These are phyloP conservation scores for Cucurbitaria berberidis DNA, from an alignment of 2,329 filamentous ascomycete species.

Conservation along the genomic window DNA sequence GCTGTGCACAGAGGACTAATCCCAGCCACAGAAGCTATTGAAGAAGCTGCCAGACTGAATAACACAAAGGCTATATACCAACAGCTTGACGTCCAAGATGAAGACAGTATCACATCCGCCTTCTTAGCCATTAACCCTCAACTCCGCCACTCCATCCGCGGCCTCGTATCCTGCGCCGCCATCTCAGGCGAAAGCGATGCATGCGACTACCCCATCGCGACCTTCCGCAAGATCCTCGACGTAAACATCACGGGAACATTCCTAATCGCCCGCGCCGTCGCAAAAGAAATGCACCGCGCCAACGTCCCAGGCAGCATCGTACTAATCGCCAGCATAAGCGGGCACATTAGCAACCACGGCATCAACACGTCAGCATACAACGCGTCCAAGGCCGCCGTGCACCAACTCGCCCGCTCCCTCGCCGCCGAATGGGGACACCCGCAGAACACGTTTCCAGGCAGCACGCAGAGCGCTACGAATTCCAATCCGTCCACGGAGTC, in stretches of 20 bases:
- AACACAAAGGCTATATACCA: constrained; percentile 23
- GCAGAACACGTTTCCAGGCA: no score
- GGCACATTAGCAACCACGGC: constrained; percentile 56
- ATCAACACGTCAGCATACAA: constrained; percentile 86
- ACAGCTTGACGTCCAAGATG: constrained; percentile 30
- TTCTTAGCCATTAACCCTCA: constrained; percentile 13
- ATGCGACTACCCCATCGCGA: constrained; percentile 75
- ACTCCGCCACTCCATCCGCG: constrained; percentile 28
- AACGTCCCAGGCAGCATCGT: constrained; percentile 75
- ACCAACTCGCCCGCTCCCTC: constrained; percentile 76
- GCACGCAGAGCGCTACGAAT: no score
- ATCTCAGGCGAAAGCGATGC: constrained; percentile 62
- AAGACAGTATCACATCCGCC: constrained; percentile 17
- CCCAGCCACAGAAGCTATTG: constrained; percentile 4
- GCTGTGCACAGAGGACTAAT: no score
- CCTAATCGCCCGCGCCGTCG: constrained; percentile 69
- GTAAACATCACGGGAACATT: constrained; percentile 84
- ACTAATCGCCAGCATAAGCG: constrained; percentile 71
- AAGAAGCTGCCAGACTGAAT: constrained; percentile 8
- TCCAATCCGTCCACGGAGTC: no score
- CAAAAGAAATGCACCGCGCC: constrained; percentile 69
- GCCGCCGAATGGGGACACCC: constrained; percentile 86
- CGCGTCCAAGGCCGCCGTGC: constrained; percentile 64
- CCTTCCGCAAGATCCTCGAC: constrained; percentile 79
- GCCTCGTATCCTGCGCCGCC: constrained; percentile 32